These are phyloP conservation scores for Daldinia loculata DNA, from an alignment of 495 filamentous ascomycete genomes.

Conservation along the genomic window DNA sequence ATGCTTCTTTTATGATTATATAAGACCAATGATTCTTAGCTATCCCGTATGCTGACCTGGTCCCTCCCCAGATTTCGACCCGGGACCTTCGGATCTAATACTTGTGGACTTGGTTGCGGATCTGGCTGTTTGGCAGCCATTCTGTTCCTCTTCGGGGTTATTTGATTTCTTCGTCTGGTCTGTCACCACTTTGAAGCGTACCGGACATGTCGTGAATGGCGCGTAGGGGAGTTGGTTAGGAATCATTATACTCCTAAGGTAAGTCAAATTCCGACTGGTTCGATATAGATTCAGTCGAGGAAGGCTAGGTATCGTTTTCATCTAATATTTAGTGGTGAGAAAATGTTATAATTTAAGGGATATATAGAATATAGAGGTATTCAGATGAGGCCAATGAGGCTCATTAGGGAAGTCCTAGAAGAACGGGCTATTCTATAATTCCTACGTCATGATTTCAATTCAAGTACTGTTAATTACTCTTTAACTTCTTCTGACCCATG, in stretches of 20 bases:
- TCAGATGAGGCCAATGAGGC: slow-evolving; percentile 5
- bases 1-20: neutral
- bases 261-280: neutral
- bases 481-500: neutral
- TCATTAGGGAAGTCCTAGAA: slow-evolving; percentile 2
- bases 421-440: slow-evolving; percentile 2
- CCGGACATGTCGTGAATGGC: slow-evolving; percentile 10
- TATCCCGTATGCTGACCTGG: slow-evolving; percentile 12
- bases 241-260: neutral
- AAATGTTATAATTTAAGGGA: neutral
- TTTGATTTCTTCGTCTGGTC: slow-evolving; percentile 37
- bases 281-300: neutral
- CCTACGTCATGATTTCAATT: slow-evolving; percentile 12
- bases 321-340: neutral
- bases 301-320: neutral
- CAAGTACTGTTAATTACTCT: neutral
- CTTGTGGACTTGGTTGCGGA: slow-evolving; percentile 34
- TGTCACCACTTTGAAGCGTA: neutral
- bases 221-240: neutral
- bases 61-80: slow-evolving; percentile 30
- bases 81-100: slow-evolving; percentile 28
- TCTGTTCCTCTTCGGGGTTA: slow-evolving; percentile 11
- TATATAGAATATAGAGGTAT: neutral
- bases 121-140: slow-evolving; percentile 36
- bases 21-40: neutral